Percentiles rank a stretch among this genome's conserved stretches.
phyloP scores from a whole-genome alignment of 1,284 basidiomycete genomes.

The Ganoderma meredithae region DNA sequence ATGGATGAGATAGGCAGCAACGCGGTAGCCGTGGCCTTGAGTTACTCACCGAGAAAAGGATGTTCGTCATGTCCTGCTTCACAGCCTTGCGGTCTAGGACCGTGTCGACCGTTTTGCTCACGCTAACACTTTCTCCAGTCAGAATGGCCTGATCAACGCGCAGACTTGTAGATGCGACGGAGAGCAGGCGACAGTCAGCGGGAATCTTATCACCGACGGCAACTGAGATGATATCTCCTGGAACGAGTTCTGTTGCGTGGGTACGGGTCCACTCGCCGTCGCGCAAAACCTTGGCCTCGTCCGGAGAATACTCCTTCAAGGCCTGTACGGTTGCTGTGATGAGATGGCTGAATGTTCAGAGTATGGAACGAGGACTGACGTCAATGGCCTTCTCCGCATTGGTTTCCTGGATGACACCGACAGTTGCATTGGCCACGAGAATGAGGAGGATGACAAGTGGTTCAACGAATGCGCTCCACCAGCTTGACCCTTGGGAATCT shows the following conservation, averaged over 20 bases:
- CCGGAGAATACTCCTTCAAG: constrained; percentile 93
- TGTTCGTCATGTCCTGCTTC: constrained; percentile 96
- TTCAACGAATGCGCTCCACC: constrained; percentile 89
- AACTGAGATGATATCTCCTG: constrained; percentile 90
- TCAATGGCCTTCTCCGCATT: constrained; percentile 97
- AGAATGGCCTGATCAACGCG: constrained; percentile 94
- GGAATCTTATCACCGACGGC: constrained; percentile 95
- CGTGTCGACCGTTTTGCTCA: constrained; percentile 76
- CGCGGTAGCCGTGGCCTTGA: too few species aligned
- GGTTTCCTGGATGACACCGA: constrained; percentile 94
- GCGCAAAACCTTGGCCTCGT: constrained; percentile 91
- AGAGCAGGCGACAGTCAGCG: constrained; percentile 89
- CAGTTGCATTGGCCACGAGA: constrained; percentile 91
- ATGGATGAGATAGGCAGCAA: background rate
- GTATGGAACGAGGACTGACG: constrained; percentile 56
- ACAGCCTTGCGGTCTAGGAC: constrained; percentile 82
- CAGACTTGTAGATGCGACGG: constrained; percentile 92
- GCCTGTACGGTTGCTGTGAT: constrained; percentile 60
- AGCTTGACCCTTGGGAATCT: constrained; percentile 68
- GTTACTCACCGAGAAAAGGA: constrained; percentile 83
- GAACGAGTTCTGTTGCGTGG: constrained; percentile 88
- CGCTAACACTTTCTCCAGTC: constrained; percentile 91
- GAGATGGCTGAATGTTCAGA: constrained; percentile 10
- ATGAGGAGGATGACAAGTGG: constrained; percentile 93
- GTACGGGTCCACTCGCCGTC: constrained; percentile 75